Evolutionary conservation across 2,329 filamentous ascomycete species (phyloP).

Genomic region (Fusarium xyrophilum): DNA sequence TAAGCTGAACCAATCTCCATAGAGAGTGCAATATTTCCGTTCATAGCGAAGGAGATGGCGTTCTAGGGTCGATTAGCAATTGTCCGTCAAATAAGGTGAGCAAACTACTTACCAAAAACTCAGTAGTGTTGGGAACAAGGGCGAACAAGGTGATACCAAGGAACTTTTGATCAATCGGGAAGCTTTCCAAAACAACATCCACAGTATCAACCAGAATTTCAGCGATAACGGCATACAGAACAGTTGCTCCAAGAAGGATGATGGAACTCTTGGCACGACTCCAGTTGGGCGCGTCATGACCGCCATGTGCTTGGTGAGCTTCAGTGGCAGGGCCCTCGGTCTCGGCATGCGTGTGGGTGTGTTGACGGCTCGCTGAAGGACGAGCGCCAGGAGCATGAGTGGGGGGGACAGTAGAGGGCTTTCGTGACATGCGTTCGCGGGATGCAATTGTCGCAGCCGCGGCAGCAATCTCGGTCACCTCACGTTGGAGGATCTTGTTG

Average conservation of each 20-base stretch:
- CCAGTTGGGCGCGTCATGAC: conserved; percentile 99
- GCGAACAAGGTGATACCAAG: conserved; percentile 96
- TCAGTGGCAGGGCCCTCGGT: conserved; percentile 46
- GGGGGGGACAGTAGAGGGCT: conserved; percentile 45
- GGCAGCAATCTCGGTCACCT: conserved; percentile 92
- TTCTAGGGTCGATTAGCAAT: conserved; percentile 63
- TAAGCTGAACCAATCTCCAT: conserved; percentile 99
- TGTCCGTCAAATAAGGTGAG: not conserved
- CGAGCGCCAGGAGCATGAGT: conserved; percentile 27
- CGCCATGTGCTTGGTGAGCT: conserved; percentile 61
- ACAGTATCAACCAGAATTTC: conserved; percentile 97
- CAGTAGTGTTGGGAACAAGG: conserved; percentile 95
- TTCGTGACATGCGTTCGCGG: conserved; percentile 65
- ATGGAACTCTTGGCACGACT: conserved; percentile 88
- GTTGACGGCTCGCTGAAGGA: conserved; percentile 46
- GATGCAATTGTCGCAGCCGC: conserved; percentile 88
- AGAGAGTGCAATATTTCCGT: conserved; percentile 96
- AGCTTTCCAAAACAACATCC: conserved; percentile 89
- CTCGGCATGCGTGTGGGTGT: conserved; percentile 28
- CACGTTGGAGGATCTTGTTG: conserved; percentile 79
- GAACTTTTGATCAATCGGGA: conserved; percentile 96
- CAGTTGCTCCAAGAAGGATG: conserved; percentile 85
- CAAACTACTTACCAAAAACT: conserved; percentile 76
- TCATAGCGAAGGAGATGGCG: conserved; percentile 99
- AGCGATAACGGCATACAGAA: conserved; percentile 95